Percentiles rank a stretch among this genome's conserved stretches.
Evolutionary conservation across 108 stramenopile species (phyloP).

Genomic region (Fragilaria radians): DNA sequence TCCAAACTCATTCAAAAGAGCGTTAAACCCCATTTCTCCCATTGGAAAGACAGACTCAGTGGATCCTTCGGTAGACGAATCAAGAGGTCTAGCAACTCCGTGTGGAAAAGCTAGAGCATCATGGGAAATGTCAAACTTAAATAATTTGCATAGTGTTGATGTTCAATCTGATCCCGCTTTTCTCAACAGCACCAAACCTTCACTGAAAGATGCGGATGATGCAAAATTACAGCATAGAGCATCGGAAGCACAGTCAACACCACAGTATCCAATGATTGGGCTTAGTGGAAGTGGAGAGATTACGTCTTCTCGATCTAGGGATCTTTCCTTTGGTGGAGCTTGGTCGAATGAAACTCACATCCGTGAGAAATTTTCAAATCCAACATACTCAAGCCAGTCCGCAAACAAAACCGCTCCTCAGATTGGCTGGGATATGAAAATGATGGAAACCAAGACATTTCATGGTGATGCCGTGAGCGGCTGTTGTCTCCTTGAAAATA

Average conservation of each 20-base stretch:
- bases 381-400: neutral
- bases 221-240: neutral
- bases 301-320: neutral
- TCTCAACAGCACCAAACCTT: neutral
- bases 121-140: conserved; percentile 1
- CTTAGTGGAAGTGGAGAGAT: conserved; percentile 4
- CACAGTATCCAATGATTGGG: neutral
- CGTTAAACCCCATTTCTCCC: neutral
- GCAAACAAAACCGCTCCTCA: neutral
- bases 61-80: neutral
- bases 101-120: conserved; percentile 12
- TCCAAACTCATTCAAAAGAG: neutral
- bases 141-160: neutral
- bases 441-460: conserved; percentile 30
- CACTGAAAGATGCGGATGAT: too few species aligned
- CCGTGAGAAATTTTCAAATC: neutral
- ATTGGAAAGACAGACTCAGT: neutral
- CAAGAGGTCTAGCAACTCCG: neutral
- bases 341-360: neutral
- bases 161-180: neutral
- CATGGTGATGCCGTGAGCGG: conserved; percentile 55
- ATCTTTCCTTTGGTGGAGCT: neutral
- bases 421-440: conserved; percentile 43
- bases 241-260: neutral
- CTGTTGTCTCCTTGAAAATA: conserved; percentile 24